Evolutionary conservation across 108 stramenopile genomes (phyloP).

Genomic region (Chaetoceros tenuissimus): DNA sequence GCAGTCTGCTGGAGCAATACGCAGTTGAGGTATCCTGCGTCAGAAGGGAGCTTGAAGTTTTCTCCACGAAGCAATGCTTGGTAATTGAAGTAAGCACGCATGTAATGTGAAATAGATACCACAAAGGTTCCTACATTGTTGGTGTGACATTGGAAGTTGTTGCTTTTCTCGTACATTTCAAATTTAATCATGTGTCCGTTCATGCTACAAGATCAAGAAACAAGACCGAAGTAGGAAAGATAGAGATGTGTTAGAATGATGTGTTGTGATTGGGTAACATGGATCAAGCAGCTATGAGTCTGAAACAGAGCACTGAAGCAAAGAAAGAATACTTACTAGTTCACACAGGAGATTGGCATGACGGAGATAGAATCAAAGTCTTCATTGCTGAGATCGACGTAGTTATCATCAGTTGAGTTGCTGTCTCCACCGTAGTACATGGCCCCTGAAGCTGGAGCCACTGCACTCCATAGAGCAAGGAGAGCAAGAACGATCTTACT

Average conservation of each 20-base stretch:
- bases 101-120: slow-evolving; percentile 82
- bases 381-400: not conserved
- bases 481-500: too few relatives aligned
- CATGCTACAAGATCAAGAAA: slow-evolving; percentile 37
- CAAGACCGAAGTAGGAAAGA: not conserved
- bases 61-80: slow-evolving; percentile 59
- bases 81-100: slow-evolving; percentile 85
- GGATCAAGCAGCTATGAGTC: too few relatives aligned
- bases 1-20: slow-evolving; percentile 50
- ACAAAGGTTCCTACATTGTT: slow-evolving; percentile 76
- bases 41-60: slow-evolving; percentile 62
- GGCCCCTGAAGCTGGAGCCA: too few relatives aligned
- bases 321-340: slow-evolving; percentile 59
- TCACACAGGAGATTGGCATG: slow-evolving; percentile 78
- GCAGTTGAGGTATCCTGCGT: slow-evolving; percentile 77
- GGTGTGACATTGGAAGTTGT: slow-evolving; percentile 67
- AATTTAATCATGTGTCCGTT: slow-evolving; percentile 88
- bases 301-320: not conserved
- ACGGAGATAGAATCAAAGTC: slow-evolving; percentile 68
- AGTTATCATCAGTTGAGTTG: not conserved
- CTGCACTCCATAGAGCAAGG: too few relatives aligned
- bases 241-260: too few relatives aligned
- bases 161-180: slow-evolving; percentile 59
- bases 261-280: too few relatives aligned
- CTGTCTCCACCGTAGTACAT: not conserved